Conservation (phyloP, 78 protist species). For the Dictyostelium firmibasis region DNA sequence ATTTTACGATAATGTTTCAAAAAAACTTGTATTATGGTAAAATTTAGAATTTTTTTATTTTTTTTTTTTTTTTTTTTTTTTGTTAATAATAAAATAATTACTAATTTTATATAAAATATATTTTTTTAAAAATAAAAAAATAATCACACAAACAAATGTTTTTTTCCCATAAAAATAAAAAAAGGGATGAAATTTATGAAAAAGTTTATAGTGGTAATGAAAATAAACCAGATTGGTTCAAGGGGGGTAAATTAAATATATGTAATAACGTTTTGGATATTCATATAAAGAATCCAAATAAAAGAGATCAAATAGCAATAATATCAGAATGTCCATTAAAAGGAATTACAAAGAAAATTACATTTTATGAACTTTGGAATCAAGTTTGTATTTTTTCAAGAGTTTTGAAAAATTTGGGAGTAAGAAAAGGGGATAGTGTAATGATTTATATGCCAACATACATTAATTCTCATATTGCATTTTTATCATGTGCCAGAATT, state of each 20-base stretch:
- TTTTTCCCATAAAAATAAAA: too few relatives aligned
- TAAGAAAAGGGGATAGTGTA: constrained; percentile 89
- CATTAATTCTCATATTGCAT: constrained; percentile 44
- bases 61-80: too few relatives aligned
- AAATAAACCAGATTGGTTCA: constrained; percentile 77
- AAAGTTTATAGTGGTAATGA: constrained; percentile 16
- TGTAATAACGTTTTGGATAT: constrained; percentile 82
- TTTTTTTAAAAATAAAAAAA: too few relatives aligned
- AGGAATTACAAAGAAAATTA: background rate
- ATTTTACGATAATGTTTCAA: background rate
- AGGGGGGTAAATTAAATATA: constrained; percentile 83
- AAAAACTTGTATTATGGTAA: background rate
- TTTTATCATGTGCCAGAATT: constrained; percentile 94
- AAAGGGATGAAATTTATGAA: constrained; percentile 41
- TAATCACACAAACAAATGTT: too few relatives aligned
- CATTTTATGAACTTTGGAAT: constrained; percentile 5
- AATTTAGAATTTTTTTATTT: too few relatives aligned
- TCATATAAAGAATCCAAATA: background rate
- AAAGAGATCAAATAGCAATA: background rate
- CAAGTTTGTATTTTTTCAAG: constrained; percentile 75
- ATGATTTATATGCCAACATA: constrained; percentile 91
- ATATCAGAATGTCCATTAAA: background rate
- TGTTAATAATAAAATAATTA: too few relatives aligned
- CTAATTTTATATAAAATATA: too few relatives aligned
- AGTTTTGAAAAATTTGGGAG: constrained; percentile 70